A percentile compares a stretch with the other conserved stretches of the same genome.
phyloP scores from a whole-genome alignment of 2,329 filamentous ascomycete species.

The Cladosporium sp. region DNA sequence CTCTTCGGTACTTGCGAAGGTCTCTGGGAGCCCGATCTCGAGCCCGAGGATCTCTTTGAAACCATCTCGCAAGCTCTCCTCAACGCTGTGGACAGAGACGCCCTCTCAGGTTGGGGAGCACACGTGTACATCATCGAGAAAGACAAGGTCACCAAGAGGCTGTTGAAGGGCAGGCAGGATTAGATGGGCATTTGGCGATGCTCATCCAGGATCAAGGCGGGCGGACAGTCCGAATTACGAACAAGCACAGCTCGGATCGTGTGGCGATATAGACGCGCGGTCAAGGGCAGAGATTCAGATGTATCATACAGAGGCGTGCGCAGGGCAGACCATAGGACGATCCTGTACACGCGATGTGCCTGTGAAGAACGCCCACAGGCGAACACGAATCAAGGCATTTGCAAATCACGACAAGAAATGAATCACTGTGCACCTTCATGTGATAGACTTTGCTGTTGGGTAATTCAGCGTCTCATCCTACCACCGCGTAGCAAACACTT shows the following conservation, averaged over 20 bases:
- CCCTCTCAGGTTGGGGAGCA: slow-evolving; percentile 94
- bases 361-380: neutral
- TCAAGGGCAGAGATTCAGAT: neutral
- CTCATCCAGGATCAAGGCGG: neutral
- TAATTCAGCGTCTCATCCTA: neutral
- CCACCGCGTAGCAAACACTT: neutral
- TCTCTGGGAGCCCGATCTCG: slow-evolving; percentile 95
- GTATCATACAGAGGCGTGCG: slow-evolving; percentile 11
- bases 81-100: slow-evolving; percentile 95
- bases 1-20: slow-evolving; percentile 98
- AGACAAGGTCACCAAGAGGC: slow-evolving; percentile 98
- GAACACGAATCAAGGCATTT: neutral
- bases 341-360: neutral
- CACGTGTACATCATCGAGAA: slow-evolving; percentile 99
- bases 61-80: slow-evolving; percentile 94
- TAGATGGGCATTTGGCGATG: slow-evolving; percentile 30
- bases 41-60: slow-evolving; percentile 93
- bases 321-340: neutral
- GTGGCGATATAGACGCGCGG: neutral
- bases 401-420: neutral
- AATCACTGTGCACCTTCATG: neutral
- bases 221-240: neutral
- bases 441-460: neutral
- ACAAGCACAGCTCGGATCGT: neutral
- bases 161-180: slow-evolving; percentile 97